Conservation (phyloP, 2,329 filamentous ascomycete species). For the Lecanicillium sp. region DNA sequence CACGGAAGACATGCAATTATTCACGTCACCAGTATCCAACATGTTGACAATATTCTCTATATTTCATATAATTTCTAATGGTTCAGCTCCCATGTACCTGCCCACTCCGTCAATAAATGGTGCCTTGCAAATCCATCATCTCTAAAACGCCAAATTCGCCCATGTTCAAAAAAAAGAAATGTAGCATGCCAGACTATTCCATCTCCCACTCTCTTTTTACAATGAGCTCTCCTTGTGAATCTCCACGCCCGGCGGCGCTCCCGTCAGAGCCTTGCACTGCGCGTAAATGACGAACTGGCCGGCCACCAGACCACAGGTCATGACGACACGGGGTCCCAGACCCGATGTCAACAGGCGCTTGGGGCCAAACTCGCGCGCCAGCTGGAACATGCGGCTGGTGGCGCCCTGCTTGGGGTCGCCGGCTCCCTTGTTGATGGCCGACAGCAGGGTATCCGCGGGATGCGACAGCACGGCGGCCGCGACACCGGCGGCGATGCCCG, state of each 20-base stretch:
- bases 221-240: constrained; percentile 40
- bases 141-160: no score
- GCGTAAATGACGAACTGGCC: constrained; percentile 49
- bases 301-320: constrained; percentile 46
- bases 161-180: no score
- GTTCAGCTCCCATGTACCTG: no score
- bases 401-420: constrained; percentile 39
- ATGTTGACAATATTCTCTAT: no score
- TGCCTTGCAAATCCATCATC: no score
- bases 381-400: constrained; percentile 43
- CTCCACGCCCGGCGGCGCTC: constrained; percentile 42
- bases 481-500: constrained; percentile 80
- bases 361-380: constrained; percentile 43
- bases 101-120: no score
- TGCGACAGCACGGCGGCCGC: constrained; percentile 84
- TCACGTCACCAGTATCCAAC: no score
- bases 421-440: constrained; percentile 48
- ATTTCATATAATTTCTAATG: no score
- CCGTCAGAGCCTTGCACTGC: constrained; percentile 45
- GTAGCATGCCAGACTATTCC: no score
- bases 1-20: no score
- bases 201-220: neutral
- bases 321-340: constrained; percentile 42
- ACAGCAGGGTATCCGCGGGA: constrained; percentile 64
- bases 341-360: constrained; percentile 38